A percentile compares a stretch with the other conserved stretches of the same genome.
These are phyloP conservation scores for Cordyceps cateniannulata DNA, from an alignment of 2,329 filamentous ascomycete species.

Conservation along the genomic window DNA sequence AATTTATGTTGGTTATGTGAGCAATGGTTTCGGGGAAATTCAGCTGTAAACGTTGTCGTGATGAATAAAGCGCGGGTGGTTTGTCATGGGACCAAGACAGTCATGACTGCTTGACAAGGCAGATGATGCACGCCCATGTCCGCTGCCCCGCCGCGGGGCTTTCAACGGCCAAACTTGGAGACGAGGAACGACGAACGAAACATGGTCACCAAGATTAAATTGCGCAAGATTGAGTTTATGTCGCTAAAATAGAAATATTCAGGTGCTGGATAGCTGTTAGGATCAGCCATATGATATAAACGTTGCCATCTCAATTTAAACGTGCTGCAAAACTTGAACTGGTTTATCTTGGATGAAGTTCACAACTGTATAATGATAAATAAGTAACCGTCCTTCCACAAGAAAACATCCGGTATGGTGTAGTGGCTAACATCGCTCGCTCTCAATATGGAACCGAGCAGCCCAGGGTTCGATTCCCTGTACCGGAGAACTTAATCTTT, in stretches of 20 bases:
- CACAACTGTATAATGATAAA: not conserved
- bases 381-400: not conserved
- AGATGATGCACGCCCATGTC: constrained; percentile 14
- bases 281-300: too few species aligned
- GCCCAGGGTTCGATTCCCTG: constrained; percentile 31
- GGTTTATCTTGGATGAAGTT: not conserved
- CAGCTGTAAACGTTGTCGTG: not conserved
- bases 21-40: not conserved
- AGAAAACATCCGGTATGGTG: constrained; percentile 26
- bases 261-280: not conserved
- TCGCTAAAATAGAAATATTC: too few species aligned
- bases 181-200: not conserved
- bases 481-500: constrained; percentile 22
- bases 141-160: constrained; percentile 22
- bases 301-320: too few species aligned
- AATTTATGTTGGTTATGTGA: not conserved
- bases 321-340: too few species aligned
- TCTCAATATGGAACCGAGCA: constrained; percentile 26
- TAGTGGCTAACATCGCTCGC: constrained; percentile 32
- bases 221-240: not conserved
- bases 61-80: constrained; percentile 1
- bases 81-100: constrained; percentile 19
- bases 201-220: not conserved
- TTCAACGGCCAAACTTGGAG: not conserved
- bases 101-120: constrained; percentile 13